These are phyloP conservation scores for Termitomyces sp. DNA, from an alignment of 768 basidiomycete species.

Conservation along the genomic window DNA sequence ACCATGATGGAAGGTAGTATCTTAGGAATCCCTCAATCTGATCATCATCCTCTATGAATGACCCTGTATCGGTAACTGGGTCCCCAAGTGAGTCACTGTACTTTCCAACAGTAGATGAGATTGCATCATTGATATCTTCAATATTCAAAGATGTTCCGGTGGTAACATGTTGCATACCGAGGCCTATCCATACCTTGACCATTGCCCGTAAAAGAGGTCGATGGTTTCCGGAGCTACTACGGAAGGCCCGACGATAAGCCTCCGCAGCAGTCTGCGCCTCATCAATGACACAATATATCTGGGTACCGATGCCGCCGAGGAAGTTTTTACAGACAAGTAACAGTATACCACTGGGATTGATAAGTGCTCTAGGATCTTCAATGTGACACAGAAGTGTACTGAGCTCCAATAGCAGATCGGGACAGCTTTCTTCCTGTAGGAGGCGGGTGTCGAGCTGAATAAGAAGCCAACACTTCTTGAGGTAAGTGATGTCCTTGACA, in stretches of 20 bases:
- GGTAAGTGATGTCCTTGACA: neutral
- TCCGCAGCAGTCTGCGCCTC: neutral
- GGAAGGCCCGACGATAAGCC: neutral
- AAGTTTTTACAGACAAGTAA: neutral
- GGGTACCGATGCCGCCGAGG: neutral
- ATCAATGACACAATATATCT: neutral
- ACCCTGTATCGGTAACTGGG: neutral
- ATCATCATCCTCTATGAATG: neutral
- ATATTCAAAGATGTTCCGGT: neutral
- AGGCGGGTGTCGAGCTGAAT: neutral
- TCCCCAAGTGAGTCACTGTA: neutral
- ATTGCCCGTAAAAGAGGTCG: neutral
- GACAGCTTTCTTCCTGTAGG: neutral
- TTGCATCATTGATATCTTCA: neutral
- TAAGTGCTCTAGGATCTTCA: too few relatives aligned
- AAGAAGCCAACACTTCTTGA: neutral
- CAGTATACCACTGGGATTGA: neutral
- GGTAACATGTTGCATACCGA: neutral
- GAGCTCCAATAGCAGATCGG: neutral
- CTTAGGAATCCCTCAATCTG: neutral
- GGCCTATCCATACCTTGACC: neutral
- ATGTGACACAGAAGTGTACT: constrained; percentile 1
- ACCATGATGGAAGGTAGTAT: neutral
- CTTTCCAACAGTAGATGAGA: neutral
- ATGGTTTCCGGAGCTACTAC: neutral